Evolutionary conservation across 2,329 filamentous ascomycete genomes (phyloP), one percentile per base, ranked within the genome.

Genomic region (Stylonectria norvegica): DNA sequence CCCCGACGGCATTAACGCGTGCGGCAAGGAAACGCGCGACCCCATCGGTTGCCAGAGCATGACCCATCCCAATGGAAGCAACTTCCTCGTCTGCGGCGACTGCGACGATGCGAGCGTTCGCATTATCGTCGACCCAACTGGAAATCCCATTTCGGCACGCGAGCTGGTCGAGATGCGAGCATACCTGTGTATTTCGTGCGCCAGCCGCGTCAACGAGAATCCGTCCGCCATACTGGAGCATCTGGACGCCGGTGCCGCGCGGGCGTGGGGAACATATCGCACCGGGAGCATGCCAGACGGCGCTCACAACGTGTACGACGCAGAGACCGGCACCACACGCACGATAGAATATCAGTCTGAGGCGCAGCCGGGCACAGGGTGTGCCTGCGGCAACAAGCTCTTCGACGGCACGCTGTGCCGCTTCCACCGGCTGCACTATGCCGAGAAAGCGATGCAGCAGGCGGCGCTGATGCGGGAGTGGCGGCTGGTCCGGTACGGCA

Each of bases 321-420:
- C 40, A 31, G 19, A 18, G 11, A 34, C 31, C 4, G 25, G 25
- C 4, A n/a, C 27, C 16, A n/a, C 22, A 28, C 19, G 5, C 5
- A 4, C 3, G 4, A 30, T 49, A 19, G 30, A 43, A 18, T 53
- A 48, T 25, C 22, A 23, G n/a, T 39, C 20, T 5, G 20, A 29
- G 6, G 29, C 36, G 15, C 41, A 49, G 29, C 50, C 55, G 3
- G 27, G 60, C 2, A 69, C 66, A 8, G 68, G 68, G 2, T 71
- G 68, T 47, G 20, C 47, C 4, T 71, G 68, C 48, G 61, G 47
- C 4, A 33, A 43, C 20, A 70, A 68, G 42, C 37, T 70, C 2
- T 34, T 67, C 12, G 47, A 38, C 10, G 49, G 52, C 4, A 48
- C 48, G 3, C 49, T 70, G 5, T 71, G 68, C 53, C 48, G 30